Evolutionary conservation across 768 basidiomycete genomes (phyloP), one percentile per base, ranked within the genome.

Genomic region (Rhizopogon vinicolor): DNA sequence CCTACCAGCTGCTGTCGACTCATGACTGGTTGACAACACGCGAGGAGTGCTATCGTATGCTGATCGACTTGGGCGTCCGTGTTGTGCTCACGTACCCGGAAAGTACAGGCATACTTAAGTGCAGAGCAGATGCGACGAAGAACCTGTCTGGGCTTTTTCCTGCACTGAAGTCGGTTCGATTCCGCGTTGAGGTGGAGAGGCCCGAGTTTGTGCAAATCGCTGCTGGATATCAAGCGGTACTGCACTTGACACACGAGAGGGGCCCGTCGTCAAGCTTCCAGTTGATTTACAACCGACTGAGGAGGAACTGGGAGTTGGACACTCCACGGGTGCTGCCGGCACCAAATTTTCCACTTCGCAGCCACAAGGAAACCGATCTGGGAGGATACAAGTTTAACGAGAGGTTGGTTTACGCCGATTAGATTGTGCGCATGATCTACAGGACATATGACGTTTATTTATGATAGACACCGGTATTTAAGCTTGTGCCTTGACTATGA

Each of bases 191-290:
- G 65, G 75, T 94, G 61, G 75, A 80, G 35, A 58, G 65, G 31
- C 71, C 70, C 51, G 72, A 69, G 28, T 50, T 68, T 60, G 74
- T 73, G 44, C 77, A 80, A 60, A 65, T 67, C 35, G 63, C 62
- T 58, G 78, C 72, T 44, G 82, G 74, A 58, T 85, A 77, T 72
- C 73, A 77, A 57, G 82, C 87, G 12, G 75, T 77, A 39, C 69
- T 96, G 60, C 75, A 79, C 16, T 66, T 96, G 50, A 77, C 90
- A 13, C 86, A 91, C 60, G 94, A 97, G 74, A 93, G 86, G 68
- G 96, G 96, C 4, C 87, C 93, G 16, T 75, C 84, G 42, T 90
- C 91, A 22, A 86, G 81, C 29, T 92, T 97, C 75, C 89, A 85
- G 69, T 78, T 82, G 50, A 75, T 93, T 29, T 90, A 82, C 66